Conservation (phyloP, 164 flowering plant genomes). For the Liquidambar formosana region DNA sequence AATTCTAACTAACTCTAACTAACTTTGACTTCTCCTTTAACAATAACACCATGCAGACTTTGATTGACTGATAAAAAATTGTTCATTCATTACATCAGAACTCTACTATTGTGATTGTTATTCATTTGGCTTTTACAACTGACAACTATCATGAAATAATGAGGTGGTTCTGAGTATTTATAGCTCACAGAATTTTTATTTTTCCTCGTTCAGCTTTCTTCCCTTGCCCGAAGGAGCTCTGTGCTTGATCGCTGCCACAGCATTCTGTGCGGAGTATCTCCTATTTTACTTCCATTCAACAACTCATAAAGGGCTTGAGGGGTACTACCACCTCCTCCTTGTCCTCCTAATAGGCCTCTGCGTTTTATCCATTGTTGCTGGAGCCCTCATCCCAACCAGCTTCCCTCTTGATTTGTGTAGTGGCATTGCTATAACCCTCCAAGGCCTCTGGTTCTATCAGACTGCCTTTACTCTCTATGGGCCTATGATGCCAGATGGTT, state of each 20-base stretch:
- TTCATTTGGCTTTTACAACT: not conserved
- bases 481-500: conserved; percentile 92
- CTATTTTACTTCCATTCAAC: conserved; percentile 94
- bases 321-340: conserved; percentile 88
- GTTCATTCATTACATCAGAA: too few relatives aligned
- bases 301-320: conserved; percentile 90
- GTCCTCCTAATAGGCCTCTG: conserved; percentile 84
- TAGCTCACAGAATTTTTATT: not conserved
- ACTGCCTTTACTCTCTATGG: conserved; percentile 95
- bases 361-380: conserved; percentile 56
- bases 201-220: conserved; percentile 46
- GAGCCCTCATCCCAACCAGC: conserved; percentile 72
- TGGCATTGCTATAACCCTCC: conserved; percentile 87
- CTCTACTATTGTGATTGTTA: not conserved
- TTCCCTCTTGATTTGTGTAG: conserved; percentile 66
- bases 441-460: conserved; percentile 98
- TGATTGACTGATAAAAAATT: not conserved
- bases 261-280: conserved; percentile 84
- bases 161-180: not conserved
- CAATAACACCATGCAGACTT: too few relatives aligned
- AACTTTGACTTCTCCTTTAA: too few relatives aligned
- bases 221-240: conserved; percentile 85
- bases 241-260: conserved; percentile 75
- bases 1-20: too few relatives aligned
- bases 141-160: not conserved